phyloP scores from a whole-genome alignment of 139 green algal species.

The Chlamydomonas incerta region DNA sequence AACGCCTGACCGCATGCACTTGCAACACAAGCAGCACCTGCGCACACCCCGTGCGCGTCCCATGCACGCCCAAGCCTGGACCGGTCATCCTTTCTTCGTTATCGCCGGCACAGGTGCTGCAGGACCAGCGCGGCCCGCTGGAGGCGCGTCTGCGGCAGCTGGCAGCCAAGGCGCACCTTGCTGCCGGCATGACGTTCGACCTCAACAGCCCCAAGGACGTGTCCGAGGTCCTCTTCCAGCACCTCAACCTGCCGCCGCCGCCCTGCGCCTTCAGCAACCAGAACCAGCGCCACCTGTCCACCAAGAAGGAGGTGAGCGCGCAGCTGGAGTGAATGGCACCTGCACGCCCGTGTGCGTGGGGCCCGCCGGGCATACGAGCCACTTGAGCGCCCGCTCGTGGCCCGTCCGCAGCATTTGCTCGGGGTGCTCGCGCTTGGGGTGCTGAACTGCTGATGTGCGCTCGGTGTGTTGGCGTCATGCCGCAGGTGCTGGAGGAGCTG shows the following conservation, averaged over 20 bases:
- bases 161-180: slow-evolving; percentile 46
- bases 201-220: slow-evolving; percentile 59
- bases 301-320: slow-evolving; percentile 24
- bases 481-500: slow-evolving; percentile 74
- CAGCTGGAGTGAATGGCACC: no score
- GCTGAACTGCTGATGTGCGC: background rate
- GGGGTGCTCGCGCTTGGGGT: no score
- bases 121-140: slow-evolving; percentile 63
- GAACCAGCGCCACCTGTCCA: slow-evolving; percentile 28
- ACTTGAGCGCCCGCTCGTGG: no score
- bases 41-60: no score
- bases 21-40: no score
- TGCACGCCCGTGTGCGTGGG: no score
- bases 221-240: slow-evolving; percentile 71
- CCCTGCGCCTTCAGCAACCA: slow-evolving; percentile 50
- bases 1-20: no score
- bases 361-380: no score
- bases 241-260: slow-evolving; percentile 72
- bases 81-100: no score
- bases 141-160: slow-evolving; percentile 66
- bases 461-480: background rate
- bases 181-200: slow-evolving; percentile 50
- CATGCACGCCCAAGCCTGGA: no score
- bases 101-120: slow-evolving; percentile 41
- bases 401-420: no score